Percentiles rank a stretch among this genome's conserved stretches.
Evolutionary conservation across 169 alveolate genomes (phyloP).

Genomic region (Plasmodium gallinaceum): DNA sequence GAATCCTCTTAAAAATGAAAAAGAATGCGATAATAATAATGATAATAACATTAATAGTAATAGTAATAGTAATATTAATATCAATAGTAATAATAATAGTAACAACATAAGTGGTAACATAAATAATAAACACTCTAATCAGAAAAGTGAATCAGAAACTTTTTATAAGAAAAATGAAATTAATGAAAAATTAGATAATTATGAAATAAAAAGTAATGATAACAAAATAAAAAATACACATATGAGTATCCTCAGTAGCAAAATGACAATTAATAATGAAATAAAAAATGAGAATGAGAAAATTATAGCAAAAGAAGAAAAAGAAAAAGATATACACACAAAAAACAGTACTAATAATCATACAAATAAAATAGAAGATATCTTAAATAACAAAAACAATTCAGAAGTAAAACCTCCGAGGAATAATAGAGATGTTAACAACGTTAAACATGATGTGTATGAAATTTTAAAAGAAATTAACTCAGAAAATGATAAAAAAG

Average conservation of each 20-base stretch:
- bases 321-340: background rate
- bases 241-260: background rate
- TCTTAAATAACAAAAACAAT: background rate
- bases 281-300: background rate
- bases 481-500: slow-evolving; percentile 31
- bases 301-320: background rate
- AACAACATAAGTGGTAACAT: background rate
- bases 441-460: slow-evolving; percentile 44
- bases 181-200: background rate
- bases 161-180: background rate
- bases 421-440: background rate
- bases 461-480: slow-evolving; percentile 56
- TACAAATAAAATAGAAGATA: too few species aligned
- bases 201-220: background rate
- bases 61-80: background rate
- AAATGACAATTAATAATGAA: too few species aligned
- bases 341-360: background rate
- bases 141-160: background rate
- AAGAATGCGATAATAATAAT: background rate
- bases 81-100: background rate
- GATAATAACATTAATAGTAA: background rate
- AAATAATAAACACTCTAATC: background rate
- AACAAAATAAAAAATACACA: background rate
- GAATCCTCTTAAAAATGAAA: background rate
- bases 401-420: background rate